Conservation (phyloP, 129 eudicot species). For the Dittrichia graveolens region DNA sequence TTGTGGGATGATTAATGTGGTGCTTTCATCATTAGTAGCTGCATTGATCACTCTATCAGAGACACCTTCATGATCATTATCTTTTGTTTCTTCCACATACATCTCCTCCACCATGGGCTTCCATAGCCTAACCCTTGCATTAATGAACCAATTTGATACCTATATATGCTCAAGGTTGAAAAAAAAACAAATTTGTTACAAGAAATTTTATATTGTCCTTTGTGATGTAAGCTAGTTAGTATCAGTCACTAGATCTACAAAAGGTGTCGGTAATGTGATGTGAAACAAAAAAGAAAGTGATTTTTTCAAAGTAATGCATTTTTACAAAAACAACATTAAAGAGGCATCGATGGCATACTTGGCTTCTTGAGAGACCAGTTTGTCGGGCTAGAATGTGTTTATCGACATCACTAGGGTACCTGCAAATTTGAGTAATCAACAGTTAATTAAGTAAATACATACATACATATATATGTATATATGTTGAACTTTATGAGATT, state of each 20-base stretch:
- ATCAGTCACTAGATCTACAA: constrained; percentile 2
- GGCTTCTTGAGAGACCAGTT: constrained; percentile 99
- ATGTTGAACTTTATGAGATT: background rate
- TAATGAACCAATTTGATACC: constrained; percentile 99
- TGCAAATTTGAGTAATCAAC: constrained; percentile 32
- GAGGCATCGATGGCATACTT: constrained; percentile 42
- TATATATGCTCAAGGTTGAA: constrained; percentile 27
- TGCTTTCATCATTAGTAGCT: constrained; percentile 36
- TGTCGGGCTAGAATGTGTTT: constrained; percentile 94
- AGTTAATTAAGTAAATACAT: no score
- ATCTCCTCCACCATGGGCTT: constrained; percentile 99
- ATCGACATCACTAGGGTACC: constrained; percentile 97
- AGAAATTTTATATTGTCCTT: background rate
- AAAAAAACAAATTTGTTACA: background rate
- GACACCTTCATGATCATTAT: constrained; percentile 45
- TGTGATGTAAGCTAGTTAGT: background rate
- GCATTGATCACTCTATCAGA: constrained; percentile 35
- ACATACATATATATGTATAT: no score
- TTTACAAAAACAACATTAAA: background rate
- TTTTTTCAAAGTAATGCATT: background rate
- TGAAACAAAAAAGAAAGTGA: background rate
- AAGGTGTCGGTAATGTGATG: constrained; percentile 7
- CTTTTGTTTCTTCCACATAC: constrained; percentile 89
- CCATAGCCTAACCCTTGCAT: constrained; percentile 98
- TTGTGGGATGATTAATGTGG: constrained; percentile 16